These are phyloP conservation scores for Monosporozyma solicola DNA, from an alignment of 805 yeast genomes.

Conservation along the genomic window DNA sequence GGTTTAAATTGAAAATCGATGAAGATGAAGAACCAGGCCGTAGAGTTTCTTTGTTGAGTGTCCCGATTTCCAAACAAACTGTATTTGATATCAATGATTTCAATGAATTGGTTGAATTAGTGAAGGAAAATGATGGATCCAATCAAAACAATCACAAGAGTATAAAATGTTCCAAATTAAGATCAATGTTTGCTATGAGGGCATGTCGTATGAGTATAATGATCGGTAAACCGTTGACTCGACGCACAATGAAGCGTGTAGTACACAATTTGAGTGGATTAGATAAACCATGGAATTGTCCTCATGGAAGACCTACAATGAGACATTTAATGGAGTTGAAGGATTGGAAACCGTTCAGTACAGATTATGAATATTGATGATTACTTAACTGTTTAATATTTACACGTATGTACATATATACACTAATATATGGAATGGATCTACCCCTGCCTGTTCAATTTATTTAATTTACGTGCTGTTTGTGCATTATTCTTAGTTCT, in stretches of 20 bases:
- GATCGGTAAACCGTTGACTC: slow-evolving; percentile 71
- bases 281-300: slow-evolving; percentile 94
- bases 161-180: slow-evolving; percentile 61
- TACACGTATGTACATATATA: neutral
- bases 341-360: slow-evolving; percentile 36
- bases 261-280: slow-evolving; percentile 59
- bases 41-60: slow-evolving; percentile 44
- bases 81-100: slow-evolving; percentile 60
- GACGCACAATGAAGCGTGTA: slow-evolving; percentile 53
- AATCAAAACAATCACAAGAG: slow-evolving; percentile 6
- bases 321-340: slow-evolving; percentile 68
- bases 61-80: slow-evolving; percentile 67
- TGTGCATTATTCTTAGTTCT: slow-evolving; percentile 82
- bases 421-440: neutral
- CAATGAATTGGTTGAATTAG: slow-evolving; percentile 61
- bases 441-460: slow-evolving; percentile 52
- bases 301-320: slow-evolving; percentile 97
- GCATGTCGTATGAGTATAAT: slow-evolving; percentile 91
- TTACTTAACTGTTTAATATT: neutral
- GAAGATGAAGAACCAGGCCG: slow-evolving; percentile 48
- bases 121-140: slow-evolving; percentile 49
- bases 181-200: slow-evolving; percentile 84
- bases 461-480: slow-evolving; percentile 82
- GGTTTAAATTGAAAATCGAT: slow-evolving; percentile 53
- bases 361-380: slow-evolving; percentile 31